Base-by-base conservation (phyloP, 306 rosid genomes). In the Gastrolobium bilobum region DNA sequence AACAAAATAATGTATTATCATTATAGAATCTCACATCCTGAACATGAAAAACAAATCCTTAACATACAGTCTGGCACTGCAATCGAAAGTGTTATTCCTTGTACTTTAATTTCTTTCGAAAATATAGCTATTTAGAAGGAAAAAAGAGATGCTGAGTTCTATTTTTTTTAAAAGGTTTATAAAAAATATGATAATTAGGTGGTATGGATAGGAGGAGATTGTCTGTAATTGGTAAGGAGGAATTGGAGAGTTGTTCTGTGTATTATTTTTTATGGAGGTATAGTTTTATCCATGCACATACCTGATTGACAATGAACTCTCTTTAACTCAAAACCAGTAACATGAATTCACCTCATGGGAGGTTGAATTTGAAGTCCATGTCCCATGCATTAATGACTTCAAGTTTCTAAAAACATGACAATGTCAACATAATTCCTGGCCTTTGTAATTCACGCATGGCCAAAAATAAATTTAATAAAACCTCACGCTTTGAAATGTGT, bases 51-150 rank as follows among this genome's bases (percentile, higher is more conserved):
- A 29, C 9, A 39, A 13, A 50, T 7, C 10, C 53, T 65, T 39
- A 2, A 38, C 65, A 15, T 51, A 50, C 10, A 47, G n/a, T 58
- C 10, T 76, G 72, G 75, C 58, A 47, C 53, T 57, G 71, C 65
- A 67, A 48, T 33, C 31, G n/a, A 54, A 40, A 75, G 66, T 47
- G 33, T 30, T 44, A 44, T 38, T 73, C 29, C 35, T 38, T 56
- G 52, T 47, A 63, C 34, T 51, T 10, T 50, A 78, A 38, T 60
- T 26, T 61, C 15, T n/a, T 8, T 48, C 39, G 62, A 64, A 75
- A 40, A 33, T 44, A 57, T 67, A 46, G 20, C 46, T 48, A 37
- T 40, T 53, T 50, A 5, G 9, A 40, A 40, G n/a, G 9, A 51
- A 79, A 53, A 77, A 77, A 57, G 15, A 14, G 40, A 51, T 50